Evolutionary conservation across 306 rosid genomes (phyloP).

Genomic region (Dryas octopetala): DNA sequence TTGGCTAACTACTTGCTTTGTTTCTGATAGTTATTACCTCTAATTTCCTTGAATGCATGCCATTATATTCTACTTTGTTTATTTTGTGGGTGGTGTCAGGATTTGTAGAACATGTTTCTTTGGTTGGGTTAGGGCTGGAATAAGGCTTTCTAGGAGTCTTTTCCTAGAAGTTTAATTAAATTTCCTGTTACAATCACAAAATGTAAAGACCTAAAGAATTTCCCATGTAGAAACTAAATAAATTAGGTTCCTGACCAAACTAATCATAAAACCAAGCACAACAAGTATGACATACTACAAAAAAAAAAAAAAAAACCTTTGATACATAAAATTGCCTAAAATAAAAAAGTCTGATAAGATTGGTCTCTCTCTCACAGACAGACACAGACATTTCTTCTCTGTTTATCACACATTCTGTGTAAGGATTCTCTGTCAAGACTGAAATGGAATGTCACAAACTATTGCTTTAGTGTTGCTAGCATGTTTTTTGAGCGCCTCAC

Average conservation of each 20-base stretch:
- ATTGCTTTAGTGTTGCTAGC: neutral
- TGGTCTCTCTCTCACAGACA: too few relatives aligned
- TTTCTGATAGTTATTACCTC: neutral
- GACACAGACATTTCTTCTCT: too few relatives aligned
- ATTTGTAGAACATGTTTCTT: neutral
- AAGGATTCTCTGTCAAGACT: neutral
- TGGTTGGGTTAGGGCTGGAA: neutral
- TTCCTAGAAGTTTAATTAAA: too few relatives aligned
- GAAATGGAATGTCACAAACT: neutral
- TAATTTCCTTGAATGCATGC: neutral
- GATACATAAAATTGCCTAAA: neutral
- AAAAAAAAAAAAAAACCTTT: neutral
- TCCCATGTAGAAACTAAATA: too few relatives aligned
- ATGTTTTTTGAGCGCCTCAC: neutral
- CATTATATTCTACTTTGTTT: neutral
- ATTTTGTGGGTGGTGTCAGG: neutral
- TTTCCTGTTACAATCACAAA: too few relatives aligned
- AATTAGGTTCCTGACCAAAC: neutral
- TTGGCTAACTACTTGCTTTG: neutral
- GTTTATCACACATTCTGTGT: too few relatives aligned
- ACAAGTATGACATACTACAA: neutral
- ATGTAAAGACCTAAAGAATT: too few relatives aligned
- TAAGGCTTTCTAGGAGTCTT: neutral
- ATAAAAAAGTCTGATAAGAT: neutral
- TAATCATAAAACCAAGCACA: neutral